Conservation (phyloP, 2,329 filamentous ascomycete genomes). For the Fusarium phyllophilum region DNA sequence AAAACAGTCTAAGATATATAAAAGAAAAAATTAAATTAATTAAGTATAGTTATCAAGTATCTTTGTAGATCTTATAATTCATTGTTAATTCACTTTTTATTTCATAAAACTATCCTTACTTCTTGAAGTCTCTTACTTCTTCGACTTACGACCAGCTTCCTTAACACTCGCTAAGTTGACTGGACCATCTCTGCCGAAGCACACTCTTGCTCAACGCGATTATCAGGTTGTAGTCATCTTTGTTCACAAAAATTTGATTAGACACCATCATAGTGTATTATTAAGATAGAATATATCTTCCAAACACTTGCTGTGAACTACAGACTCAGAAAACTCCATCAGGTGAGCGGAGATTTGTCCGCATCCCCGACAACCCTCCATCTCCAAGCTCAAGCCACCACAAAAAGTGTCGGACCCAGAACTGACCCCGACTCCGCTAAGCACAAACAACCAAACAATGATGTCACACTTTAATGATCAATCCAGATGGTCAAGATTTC, state of each 20-base stretch:
- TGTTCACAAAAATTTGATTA: rapidly evolving
- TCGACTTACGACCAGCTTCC: background rate
- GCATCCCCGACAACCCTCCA: background rate
- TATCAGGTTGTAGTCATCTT: background rate
- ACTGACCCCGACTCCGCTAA: background rate
- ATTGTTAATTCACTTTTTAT: no score
- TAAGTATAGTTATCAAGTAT: no score
- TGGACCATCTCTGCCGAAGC: rapidly evolving
- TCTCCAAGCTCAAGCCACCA: background rate
- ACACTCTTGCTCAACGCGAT: background rate
- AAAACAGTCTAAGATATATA: background rate
- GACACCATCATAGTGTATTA: rapidly evolving
- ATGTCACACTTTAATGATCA: background rate
- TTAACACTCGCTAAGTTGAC: background rate
- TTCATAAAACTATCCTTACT: background rate
- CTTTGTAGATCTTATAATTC: no score
- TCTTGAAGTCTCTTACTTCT: background rate
- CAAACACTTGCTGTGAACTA: background rate
- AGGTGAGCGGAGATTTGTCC: background rate
- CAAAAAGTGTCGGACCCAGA: background rate
- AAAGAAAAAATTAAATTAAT: background rate
- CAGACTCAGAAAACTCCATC: background rate
- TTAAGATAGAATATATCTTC: background rate
- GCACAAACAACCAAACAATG: background rate
- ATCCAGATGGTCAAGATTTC: background rate